Evolutionary conservation across 805 yeast genomes (phyloP), one percentile per base, ranked within the genome.

Genomic region (Wickerhamiella qilinensis): DNA sequence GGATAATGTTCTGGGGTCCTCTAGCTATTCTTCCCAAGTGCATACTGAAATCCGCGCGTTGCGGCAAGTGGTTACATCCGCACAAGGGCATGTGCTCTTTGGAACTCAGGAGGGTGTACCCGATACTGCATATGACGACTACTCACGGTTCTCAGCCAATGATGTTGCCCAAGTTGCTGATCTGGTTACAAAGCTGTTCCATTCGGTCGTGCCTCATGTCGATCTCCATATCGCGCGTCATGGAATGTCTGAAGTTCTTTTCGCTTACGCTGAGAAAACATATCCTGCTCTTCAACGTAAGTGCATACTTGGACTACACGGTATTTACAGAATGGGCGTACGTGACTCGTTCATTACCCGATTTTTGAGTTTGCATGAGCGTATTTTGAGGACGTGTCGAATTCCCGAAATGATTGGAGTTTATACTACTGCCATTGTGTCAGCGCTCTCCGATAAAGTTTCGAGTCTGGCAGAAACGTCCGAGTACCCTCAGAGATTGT

Each of bases 101-200:
- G 42, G 42, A 7, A 31, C 24, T 3, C 38, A 34, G 17, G 27
- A 3, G 25, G 35, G 30, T 6, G 19, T 24, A 22, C n/a, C 12
- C n/a, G 41, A 35, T 30, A 38, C 34, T 7, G 21, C 19, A 7
- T 38, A 29, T 24, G 41, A 38, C 28, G 30, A 16, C 8, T 29
- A 15, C 20, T 30, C 24, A 18, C 21, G 14, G 11, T 18, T 27
- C 9, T 27, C 19, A 9, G 12, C 20, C 14, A 20, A 21, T 9
- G 30, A 31, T 19, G 29, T 33, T 3, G 11, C 15, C 5, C 24
- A 22, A 19, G 15, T 39, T 2, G 15, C 21, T 16, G 21, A 22
- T 3, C 29, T 35, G 16, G 19, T 39, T 17, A 17, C 20, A 14
- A 38, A 39, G 16, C 7, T 35, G 7, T 20, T 22, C 30, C 14